Percentiles rank a stretch among this genome's conserved stretches.
Evolutionary conservation across 2,329 filamentous ascomycete species (phyloP).

Genomic region (Onygenales sp.): DNA sequence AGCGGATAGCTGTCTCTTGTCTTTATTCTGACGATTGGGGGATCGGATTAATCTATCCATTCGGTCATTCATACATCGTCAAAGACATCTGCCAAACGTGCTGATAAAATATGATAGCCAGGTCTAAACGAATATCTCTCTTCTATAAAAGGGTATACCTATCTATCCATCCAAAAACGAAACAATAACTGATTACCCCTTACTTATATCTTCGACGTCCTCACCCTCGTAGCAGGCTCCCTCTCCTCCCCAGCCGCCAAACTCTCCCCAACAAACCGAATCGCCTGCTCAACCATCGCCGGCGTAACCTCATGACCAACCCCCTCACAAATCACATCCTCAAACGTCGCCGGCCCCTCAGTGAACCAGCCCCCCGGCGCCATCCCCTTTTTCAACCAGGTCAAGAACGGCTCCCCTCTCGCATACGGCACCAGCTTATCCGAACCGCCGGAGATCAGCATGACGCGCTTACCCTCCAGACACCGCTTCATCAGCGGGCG

Average conservation of each 20-base stretch:
- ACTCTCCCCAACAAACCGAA: conserved; percentile 43
- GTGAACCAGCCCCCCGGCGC: conserved; percentile 37
- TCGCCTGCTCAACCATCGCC: conserved; percentile 46
- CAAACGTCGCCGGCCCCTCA: conserved; percentile 42
- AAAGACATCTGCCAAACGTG: no score
- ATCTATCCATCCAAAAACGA: not conserved
- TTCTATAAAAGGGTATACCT: not conserved
- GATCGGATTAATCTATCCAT: no score
- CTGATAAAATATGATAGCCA: no score
- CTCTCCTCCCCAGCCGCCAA: conserved; percentile 20
- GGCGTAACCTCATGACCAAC: conserved; percentile 51
- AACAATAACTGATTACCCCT: not conserved
- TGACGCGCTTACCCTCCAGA: conserved; percentile 43
- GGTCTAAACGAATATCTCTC: no score
- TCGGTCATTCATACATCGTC: no score
- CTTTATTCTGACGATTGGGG: no score
- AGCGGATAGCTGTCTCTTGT: no score
- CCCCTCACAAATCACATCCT: conserved; percentile 48
- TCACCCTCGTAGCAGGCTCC: not conserved
- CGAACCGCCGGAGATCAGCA: conserved; percentile 44
- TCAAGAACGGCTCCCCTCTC: conserved; percentile 46
- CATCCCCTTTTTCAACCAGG: conserved; percentile 43
- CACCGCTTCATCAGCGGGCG: conserved; percentile 32
- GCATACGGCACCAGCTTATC: conserved; percentile 55
- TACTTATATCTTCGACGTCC: conserved; percentile 2